Evolutionary conservation across 1,139 yeast species (phyloP).

Genomic region (Taphrina betulina): DNA sequence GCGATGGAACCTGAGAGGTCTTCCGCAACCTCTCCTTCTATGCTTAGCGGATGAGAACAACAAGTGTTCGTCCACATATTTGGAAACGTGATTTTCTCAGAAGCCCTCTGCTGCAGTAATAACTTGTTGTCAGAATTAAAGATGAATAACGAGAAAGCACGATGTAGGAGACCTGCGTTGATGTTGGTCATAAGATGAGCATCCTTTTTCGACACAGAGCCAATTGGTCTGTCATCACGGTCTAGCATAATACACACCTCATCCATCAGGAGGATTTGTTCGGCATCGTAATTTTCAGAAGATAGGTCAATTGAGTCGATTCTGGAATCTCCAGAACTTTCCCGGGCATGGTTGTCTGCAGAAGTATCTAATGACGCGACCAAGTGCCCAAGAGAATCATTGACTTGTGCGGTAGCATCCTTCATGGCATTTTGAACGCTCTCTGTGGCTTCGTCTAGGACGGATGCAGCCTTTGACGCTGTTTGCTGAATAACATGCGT

Average conservation of each 20-base stretch:
- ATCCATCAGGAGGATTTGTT: conserved; percentile 92
- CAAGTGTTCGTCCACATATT: conserved; percentile 94
- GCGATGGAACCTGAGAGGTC: conserved; percentile 59
- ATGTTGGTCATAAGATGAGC: conserved; percentile 91
- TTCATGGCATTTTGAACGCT: no score
- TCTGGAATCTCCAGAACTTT: no score
- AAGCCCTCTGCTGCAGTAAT: conserved; percentile 89
- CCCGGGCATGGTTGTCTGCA: no score
- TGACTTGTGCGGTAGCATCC: no score
- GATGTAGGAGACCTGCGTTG: conserved; percentile 77
- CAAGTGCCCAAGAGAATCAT: no score
- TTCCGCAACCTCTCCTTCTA: conserved; percentile 56
- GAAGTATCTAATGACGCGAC: no score
- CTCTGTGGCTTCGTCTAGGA: no score
- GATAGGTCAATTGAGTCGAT: conserved; percentile 36
- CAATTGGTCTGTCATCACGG: conserved; percentile 79
- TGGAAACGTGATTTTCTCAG: conserved; percentile 94
- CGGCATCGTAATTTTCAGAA: conserved; percentile 85
- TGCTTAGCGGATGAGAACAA: conserved; percentile 94
- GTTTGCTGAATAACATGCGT: no score
- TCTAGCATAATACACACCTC: conserved; percentile 94
- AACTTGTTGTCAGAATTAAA: conserved; percentile 76
- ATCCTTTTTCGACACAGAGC: conserved; percentile 89
- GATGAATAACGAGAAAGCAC: conserved; percentile 92
- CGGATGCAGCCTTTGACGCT: no score